These are phyloP conservation scores for Suillus brevipes DNA, from an alignment of 768 basidiomycete genomes.

Conservation along the genomic window DNA sequence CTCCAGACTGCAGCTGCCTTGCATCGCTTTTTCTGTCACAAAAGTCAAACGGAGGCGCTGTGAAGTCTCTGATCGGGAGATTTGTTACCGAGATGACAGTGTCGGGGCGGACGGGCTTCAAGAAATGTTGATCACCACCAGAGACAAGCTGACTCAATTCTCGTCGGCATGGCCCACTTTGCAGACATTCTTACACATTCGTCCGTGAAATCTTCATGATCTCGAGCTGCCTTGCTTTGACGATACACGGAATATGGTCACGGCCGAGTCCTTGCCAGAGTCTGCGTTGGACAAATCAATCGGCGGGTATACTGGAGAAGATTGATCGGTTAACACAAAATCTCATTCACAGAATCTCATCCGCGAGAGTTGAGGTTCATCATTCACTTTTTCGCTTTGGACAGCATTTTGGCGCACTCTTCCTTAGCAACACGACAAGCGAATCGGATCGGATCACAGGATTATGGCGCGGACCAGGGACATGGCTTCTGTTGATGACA, in stretches of 20 bases:
- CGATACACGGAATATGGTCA: neutral
- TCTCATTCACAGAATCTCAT: neutral
- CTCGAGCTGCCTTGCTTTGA: neutral
- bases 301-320: neutral
- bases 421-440: slow-evolving; percentile 2
- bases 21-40: neutral
- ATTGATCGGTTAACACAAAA: neutral
- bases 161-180: neutral
- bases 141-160: neutral
- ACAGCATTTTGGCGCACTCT: neutral
- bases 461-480: neutral
- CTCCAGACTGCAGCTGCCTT: neutral
- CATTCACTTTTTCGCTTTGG: neutral
- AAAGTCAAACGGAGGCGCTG: neutral
- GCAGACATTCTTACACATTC: neutral
- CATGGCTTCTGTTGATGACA: neutral
- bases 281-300: neutral
- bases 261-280: neutral
- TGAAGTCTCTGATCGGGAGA: neutral
- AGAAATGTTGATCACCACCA: neutral
- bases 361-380: neutral
- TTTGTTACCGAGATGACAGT: neutral
- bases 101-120: neutral
- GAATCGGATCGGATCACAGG: neutral
- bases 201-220: neutral